These are phyloP conservation scores for Mortierella antarctica DNA, from an alignment of 192 early-diverging fungal genomes.

Conservation along the genomic window DNA sequence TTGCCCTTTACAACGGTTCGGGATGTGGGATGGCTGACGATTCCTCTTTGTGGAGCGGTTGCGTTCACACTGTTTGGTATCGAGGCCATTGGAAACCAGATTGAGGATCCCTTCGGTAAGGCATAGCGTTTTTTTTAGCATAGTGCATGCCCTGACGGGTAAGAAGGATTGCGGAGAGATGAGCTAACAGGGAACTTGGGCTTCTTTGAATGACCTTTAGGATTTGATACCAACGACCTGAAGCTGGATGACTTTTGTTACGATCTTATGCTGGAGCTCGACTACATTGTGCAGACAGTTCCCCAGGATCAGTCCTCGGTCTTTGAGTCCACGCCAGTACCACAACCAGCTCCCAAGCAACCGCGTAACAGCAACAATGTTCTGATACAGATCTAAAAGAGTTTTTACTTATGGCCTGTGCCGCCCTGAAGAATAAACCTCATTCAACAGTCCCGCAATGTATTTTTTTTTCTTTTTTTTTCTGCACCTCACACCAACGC, in stretches of 20 bases:
- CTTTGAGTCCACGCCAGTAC: slow-evolving; percentile 23
- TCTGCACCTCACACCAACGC: background rate
- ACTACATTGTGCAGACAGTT: slow-evolving; percentile 60
- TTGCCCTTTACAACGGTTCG: slow-evolving; percentile 80
- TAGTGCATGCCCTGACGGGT: background rate
- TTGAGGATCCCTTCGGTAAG: slow-evolving; percentile 84
- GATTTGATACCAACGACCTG: slow-evolving; percentile 67
- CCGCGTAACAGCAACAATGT: slow-evolving; percentile 9
- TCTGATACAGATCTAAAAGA: slow-evolving; percentile 36
- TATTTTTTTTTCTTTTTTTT: background rate
- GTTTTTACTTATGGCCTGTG: background rate
- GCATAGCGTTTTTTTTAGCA: background rate
- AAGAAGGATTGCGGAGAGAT: slow-evolving; percentile 7
- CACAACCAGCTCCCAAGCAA: slow-evolving; percentile 7
- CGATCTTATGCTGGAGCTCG: slow-evolving; percentile 64
- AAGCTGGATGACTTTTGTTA: slow-evolving; percentile 64
- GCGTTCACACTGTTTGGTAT: slow-evolving; percentile 80
- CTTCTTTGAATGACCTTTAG: no score
- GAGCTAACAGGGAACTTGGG: background rate
- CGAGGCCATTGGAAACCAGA: slow-evolving; percentile 79
- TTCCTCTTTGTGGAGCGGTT: slow-evolving; percentile 70
- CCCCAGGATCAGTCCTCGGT: slow-evolving; percentile 53
- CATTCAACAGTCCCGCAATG: background rate
- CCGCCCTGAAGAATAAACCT: slow-evolving; percentile 10
- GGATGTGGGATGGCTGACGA: slow-evolving; percentile 69